Base-by-base conservation (phyloP, 164 flowering plant genomes). In the Cinnamomum micranthum region DNA sequence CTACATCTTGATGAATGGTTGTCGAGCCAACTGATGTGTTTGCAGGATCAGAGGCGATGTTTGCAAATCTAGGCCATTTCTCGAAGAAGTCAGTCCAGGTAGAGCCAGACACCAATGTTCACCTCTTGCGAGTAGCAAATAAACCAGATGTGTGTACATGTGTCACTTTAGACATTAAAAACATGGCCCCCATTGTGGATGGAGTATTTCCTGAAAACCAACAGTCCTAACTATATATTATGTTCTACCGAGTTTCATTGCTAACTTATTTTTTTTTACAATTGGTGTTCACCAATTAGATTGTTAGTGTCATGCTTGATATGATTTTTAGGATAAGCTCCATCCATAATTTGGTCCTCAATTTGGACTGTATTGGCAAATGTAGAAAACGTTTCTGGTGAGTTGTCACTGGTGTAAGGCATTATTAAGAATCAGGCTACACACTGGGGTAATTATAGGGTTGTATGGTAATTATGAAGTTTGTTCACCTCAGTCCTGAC, bases 31-130 rank as follows among this genome's bases (percentile, higher is more conserved):
- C 15, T 24, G 28, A 22, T 73, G 5, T 65, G 20, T 69, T 79
- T 82, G 65, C 86, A 93, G 98, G 98, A 71, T 90, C 98, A 15
- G 98, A 94, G 80, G 96, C 93, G 65, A 92, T 94, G 94, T 94
- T 86, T 87, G 92, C 97, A 65, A 93, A 94, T 85, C 89, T 94
- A 68, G 98, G 98, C 27, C 98, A 94, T 81, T 92, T 94, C 70
- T 88, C 95, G 17, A 92, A 90, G 85, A 74, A 86, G 73, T 94
- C 98, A 60, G 89, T 92, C 82, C 77, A 91, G 95, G 98, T 89
- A 84, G 59, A 55, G 59, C 59, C 59, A 55, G 59, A 55, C 59
- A 14, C 20, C 59, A 55, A 55, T 55, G 59, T 55, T 55, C 59
- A 55, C 59, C 59, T 13, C 15, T 19, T 14, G 3, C 20, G 0